Conservation (phyloP, 1,284 basidiomycete species). For the Trichosporon faecale region DNA sequence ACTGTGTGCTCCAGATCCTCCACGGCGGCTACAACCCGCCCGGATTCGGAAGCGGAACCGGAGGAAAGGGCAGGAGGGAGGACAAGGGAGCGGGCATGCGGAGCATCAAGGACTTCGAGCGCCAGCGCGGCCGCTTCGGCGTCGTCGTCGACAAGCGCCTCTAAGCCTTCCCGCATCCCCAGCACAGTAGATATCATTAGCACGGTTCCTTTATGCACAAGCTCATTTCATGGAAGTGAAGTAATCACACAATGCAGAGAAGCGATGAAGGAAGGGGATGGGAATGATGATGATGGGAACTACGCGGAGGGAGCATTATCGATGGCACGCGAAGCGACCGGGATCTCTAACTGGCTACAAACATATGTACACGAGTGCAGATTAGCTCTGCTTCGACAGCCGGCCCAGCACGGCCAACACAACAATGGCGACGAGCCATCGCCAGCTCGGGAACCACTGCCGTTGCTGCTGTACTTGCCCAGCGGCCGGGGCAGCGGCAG, state of each 20-base stretch:
- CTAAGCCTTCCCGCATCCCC: neutral
- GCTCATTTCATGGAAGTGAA: neutral
- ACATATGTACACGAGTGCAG: neutral
- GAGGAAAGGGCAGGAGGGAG: constrained; percentile 33
- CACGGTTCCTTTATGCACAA: constrained; percentile 1
- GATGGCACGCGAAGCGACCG: neutral
- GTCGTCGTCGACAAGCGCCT: constrained; percentile 45
- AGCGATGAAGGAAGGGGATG: neutral
- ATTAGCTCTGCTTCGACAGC: constrained; percentile 22
- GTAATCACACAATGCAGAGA: neutral
- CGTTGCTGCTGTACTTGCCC: constrained; percentile 11
- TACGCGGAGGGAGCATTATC: neutral
- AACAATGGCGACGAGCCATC: constrained; percentile 44
- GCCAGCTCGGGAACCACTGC: constrained; percentile 42
- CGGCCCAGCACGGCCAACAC: constrained; percentile 44
- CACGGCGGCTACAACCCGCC: constrained; percentile 47
- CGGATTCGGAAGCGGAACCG: constrained; percentile 44
- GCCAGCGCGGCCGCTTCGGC: constrained; percentile 50
- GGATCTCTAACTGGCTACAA: constrained; percentile 9
- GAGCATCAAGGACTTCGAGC: constrained; percentile 47
- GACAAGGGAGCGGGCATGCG: constrained; percentile 52
- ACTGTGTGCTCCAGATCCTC: constrained; percentile 51
- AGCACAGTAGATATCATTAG: neutral
- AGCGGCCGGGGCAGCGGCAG: neutral
- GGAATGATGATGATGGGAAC: constrained; percentile 12